Evolutionary conservation across 805 yeast species (phyloP).

Genomic region (Naumovozyma baii): DNA sequence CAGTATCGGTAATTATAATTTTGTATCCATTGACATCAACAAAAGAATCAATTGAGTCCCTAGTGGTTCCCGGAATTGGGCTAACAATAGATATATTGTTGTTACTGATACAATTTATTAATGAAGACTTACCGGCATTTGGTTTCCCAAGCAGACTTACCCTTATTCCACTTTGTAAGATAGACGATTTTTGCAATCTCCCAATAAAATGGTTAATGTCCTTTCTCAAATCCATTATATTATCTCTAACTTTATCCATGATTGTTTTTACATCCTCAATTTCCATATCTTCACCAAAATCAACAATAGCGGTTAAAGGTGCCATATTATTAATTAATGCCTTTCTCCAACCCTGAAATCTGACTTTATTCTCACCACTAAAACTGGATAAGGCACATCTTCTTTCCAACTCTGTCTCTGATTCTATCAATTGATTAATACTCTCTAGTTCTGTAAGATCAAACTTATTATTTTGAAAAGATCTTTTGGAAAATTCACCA

Average conservation of each 20-base stretch:
- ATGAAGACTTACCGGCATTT: constrained; percentile 90
- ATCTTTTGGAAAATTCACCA: constrained; percentile 86
- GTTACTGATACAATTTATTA: constrained; percentile 65
- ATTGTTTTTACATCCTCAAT: constrained; percentile 52
- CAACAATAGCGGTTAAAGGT: constrained; percentile 75
- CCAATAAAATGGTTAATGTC: constrained; percentile 37
- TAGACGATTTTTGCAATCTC: constrained; percentile 47
- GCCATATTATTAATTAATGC: constrained; percentile 60
- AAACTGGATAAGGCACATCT: constrained; percentile 63
- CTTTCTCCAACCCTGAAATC: constrained; percentile 59
- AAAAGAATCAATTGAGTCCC: constrained; percentile 78
- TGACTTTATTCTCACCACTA: constrained; percentile 50
- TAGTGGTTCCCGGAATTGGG: constrained; percentile 84
- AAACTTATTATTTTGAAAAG: constrained; percentile 71
- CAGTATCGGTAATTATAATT: constrained; percentile 81
- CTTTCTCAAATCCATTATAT: constrained; percentile 33
- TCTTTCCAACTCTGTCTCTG: constrained; percentile 88
- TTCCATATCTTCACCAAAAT: constrained; percentile 91
- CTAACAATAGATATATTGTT: constrained; percentile 88
- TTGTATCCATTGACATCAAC: constrained; percentile 78
- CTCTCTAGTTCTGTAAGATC: constrained; percentile 91
- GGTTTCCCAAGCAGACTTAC: constrained; percentile 81
- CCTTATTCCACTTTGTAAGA: constrained; percentile 63
- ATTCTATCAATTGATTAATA: constrained; percentile 76
- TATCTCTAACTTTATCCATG: constrained; percentile 39